Percentiles rank a stretch among this genome's conserved stretches.
Evolutionary conservation across 139 green algal genomes (phyloP).

Genomic region (Volvox africanus): DNA sequence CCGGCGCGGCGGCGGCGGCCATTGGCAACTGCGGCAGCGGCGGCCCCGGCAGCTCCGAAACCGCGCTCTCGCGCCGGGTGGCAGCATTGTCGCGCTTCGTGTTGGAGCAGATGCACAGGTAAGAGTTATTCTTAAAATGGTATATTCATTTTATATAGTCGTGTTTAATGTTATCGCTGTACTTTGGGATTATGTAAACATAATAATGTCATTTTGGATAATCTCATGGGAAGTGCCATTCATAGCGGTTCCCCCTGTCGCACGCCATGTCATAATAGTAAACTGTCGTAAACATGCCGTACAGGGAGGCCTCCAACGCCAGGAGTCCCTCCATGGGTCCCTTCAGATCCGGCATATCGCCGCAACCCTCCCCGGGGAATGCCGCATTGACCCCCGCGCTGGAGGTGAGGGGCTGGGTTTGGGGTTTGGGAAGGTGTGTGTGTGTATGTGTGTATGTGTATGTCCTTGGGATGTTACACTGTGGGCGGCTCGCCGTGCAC

Average conservation of each 20-base stretch:
- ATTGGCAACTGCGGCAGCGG: constrained; percentile 63
- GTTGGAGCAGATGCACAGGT: constrained; percentile 87
- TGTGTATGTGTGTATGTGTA: too few species aligned
- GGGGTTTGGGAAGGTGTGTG: too few species aligned
- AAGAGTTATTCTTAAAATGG: not conserved
- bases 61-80: constrained; percentile 72
- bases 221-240: too few species aligned
- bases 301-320: constrained; percentile 42
- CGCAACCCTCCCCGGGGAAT: constrained; percentile 43
- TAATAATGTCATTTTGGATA: too few species aligned
- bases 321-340: not conserved
- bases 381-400: constrained; percentile 27
- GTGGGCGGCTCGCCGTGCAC: too few species aligned
- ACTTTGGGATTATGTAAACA: too few species aligned
- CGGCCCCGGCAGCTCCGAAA: constrained; percentile 65
- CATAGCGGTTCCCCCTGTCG: too few species aligned
- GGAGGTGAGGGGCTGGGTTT: constrained; percentile 9
- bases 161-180: too few species aligned
- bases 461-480: too few species aligned
- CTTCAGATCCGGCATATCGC: constrained; percentile 41
- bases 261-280: too few species aligned
- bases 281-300: not conserved
- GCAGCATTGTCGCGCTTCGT: constrained; percentile 90
- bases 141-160: too few species aligned
- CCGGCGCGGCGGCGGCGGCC: constrained; percentile 67